Base-by-base conservation (phyloP, 108 stramenopile species). In the Nitzschia sp. region DNA sequence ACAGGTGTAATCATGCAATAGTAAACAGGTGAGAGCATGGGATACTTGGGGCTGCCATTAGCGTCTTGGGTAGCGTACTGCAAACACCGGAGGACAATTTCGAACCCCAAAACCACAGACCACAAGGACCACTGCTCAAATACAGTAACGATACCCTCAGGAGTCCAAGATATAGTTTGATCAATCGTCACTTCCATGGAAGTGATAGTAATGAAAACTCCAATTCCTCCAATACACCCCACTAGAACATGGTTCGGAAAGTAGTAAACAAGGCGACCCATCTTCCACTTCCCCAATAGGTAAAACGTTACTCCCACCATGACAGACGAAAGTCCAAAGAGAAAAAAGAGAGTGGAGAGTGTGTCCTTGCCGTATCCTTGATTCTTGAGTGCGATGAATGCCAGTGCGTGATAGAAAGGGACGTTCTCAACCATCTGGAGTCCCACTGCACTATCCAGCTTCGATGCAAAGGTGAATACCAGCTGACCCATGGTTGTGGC, bases 391-490 rank as follows among this genome's bases (percentile, higher is more conserved):
- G 82, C 88, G 40, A 86, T 86, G 15, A 66, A 21, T 7, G 86
- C 66, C 37, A 93, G 71, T n/a, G 71, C 71, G 38, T 87, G 83
- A 58, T 69, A 81, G 59, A 93, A 93, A 10, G 89, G 89, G 3
- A 90, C 86, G 62, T 93, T 93, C 69, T 93, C 92, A 6, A 93
- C 86, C 92, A 93, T 90, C 65, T 88, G 86, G 37, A 90, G 63
- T 11, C 84, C 88, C 43, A 87, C 73, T 15, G 86, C 75, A 78
- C 81, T 83, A 19, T 67, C 41, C 73, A 94, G 91, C 19, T 75
- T 82, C 11, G 78, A 80, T 37, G 66, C 61, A 62, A 72, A 86
- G 12, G 88, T 86, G 54, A 85, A 70, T 10, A 76, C 77, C 43
- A 89, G 14, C 69, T 91, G 91, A 10, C 80, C 86, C 17, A 88